These are phyloP conservation scores for Arxiozyma telluris DNA, from an alignment of 1,139 yeast genomes.

Conservation along the genomic window DNA sequence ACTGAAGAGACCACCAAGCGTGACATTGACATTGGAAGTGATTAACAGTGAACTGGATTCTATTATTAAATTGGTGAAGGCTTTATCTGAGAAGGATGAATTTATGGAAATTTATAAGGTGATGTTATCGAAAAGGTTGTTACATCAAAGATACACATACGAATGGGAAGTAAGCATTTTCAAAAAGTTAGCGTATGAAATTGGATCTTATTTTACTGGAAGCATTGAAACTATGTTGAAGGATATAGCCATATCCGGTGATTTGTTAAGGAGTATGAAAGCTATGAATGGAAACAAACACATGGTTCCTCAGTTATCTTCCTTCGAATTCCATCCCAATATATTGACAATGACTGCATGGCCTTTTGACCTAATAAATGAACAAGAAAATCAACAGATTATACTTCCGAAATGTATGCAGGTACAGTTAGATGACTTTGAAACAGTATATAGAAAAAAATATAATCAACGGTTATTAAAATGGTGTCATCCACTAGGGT, in stretches of 20 bases:
- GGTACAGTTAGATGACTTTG: conserved; percentile 38
- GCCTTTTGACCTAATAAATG: conserved; percentile 24
- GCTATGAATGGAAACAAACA: background rate
- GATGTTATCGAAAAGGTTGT: conserved; percentile 75
- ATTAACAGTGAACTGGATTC: background rate
- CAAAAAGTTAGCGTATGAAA: conserved; percentile 62
- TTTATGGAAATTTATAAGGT: conserved; percentile 82
- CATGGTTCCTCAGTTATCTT: background rate
- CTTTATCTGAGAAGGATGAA: conserved; percentile 70
- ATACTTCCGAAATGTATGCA: conserved; percentile 52
- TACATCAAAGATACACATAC: conserved; percentile 48
- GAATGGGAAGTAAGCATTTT: conserved; percentile 69
- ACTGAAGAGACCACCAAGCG: conserved; percentile 29
- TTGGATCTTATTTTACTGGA: conserved; percentile 72
- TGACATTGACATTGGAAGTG: background rate
- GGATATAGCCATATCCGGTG: conserved; percentile 47
- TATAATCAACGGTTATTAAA: conserved; percentile 66
- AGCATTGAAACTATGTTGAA: conserved; percentile 84
- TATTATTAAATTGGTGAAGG: background rate
- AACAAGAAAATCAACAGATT: conserved; percentile 28
- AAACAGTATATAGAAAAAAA: conserved; percentile 45
- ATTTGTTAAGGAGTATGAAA: conserved; percentile 8
- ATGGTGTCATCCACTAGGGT: conserved; percentile 83
- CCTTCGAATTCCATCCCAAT: conserved; percentile 39
- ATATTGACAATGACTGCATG: conserved; percentile 41